A percentile compares a stretch with the other conserved stretches of the same genome.
Evolutionary conservation across 345 rosid genomes (phyloP).

Genomic region (Sonneratia caseolaris): DNA sequence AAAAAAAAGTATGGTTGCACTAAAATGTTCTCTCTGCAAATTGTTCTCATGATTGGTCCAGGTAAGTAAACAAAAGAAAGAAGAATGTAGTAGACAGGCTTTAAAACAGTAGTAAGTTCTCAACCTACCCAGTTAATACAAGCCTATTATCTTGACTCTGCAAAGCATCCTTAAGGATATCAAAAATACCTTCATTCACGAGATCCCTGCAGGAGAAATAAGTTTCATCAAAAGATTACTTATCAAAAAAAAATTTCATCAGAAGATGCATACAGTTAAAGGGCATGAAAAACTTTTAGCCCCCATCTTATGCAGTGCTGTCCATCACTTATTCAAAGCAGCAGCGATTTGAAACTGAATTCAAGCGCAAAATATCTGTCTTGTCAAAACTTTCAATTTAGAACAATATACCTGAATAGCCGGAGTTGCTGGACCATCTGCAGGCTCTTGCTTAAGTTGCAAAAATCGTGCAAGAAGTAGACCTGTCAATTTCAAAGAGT

Average conservation of each 20-base stretch:
- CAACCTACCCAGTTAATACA: constrained; percentile 69
- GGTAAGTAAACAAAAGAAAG: background rate
- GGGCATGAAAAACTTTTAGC: background rate
- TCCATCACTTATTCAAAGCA: background rate
- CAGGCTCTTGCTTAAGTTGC: constrained; percentile 74
- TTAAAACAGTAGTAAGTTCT: background rate
- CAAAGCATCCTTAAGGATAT: constrained; percentile 56
- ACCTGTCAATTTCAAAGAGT: constrained; percentile 32
- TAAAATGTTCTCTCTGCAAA: background rate
- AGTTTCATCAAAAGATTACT: background rate
- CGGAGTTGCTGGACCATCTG: constrained; percentile 90
- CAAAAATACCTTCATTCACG: constrained; percentile 66
- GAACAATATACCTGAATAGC: constrained; percentile 46
- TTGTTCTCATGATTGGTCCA: background rate
- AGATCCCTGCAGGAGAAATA: constrained; percentile 54
- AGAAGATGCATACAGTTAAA: constrained; percentile 1
- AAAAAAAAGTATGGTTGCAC: background rate
- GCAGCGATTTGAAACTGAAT: background rate
- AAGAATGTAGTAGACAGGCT: background rate
- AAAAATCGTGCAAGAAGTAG: constrained; percentile 74
- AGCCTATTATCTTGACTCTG: constrained; percentile 68
- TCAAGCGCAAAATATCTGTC: background rate
- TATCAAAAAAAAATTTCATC: background rate
- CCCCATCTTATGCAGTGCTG: background rate
- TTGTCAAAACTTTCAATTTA: constrained; percentile 10